phyloP scores from a whole-genome alignment of 352 stramenopile species.

The Stephanocyclus meneghinianus region DNA sequence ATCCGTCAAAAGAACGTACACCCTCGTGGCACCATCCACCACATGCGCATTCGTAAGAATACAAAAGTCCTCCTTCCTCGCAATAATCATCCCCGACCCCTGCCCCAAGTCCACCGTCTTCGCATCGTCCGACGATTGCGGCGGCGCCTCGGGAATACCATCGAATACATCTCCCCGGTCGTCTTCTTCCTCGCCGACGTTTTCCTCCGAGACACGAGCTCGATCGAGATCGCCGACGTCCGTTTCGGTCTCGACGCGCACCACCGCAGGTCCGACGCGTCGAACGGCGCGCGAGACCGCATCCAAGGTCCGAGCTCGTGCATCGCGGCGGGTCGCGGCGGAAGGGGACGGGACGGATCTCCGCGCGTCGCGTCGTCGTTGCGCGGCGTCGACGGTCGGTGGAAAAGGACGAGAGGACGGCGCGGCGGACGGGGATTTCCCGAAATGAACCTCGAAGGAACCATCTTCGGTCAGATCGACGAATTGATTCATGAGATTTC shows the following conservation, averaged over 20 bases:
- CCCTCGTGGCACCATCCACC: conserved; percentile 77
- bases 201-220: conserved; percentile 14
- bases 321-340: background rate
- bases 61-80: conserved; percentile 73
- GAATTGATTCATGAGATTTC: conserved; percentile 62
- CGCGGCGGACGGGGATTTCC: conserved; percentile 35
- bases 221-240: conserved; percentile 25
- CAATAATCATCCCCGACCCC: conserved; percentile 85
- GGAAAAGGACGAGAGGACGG: no score
- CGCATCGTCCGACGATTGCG: conserved; percentile 15
- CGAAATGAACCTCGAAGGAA: conserved; percentile 54
- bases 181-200: conserved; percentile 28
- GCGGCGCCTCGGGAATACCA: conserved; percentile 36
- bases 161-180: conserved; percentile 52
- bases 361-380: no score
- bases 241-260: conserved; percentile 83
- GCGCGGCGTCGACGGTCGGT: no score
- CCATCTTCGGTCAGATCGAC: conserved; percentile 55
- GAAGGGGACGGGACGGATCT: conserved; percentile 12
- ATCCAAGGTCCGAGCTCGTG: conserved; percentile 32
- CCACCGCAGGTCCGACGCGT: conserved; percentile 74
- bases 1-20: conserved; percentile 77
- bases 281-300: conserved; percentile 77
- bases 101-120: conserved; percentile 73
- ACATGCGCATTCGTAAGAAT: conserved; percentile 88